Evolutionary conservation across 257 asterid species (phyloP), one percentile per base, ranked within the genome.

Genomic region (Gentiana dahurica): DNA sequence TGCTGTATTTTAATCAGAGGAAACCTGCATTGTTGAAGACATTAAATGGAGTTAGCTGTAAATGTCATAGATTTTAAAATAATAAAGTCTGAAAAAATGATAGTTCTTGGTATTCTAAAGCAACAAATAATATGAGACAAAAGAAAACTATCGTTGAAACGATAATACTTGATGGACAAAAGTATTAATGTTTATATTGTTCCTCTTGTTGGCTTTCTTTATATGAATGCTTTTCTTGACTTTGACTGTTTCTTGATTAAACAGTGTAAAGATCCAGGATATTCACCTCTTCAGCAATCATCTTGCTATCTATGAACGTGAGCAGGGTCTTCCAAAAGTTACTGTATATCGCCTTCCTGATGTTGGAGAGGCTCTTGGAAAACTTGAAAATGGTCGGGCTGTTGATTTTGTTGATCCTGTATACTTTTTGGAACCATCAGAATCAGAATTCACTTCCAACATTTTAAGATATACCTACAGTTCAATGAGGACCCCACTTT

Each of bases 301-400:
- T 71, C 82, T 91, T 63, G 95, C 77, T 77, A 83, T 85, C 59
- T 79, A 70, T 71, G 95, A 84, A 68, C 95, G 98, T 72, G 94
- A 81, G 72, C 65, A 75, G 67, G 96, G 95, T 72, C 72, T 85
- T 59, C 92, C 81, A 51, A 85, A 72, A 71, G 83, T 91, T 68
- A 79, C 70, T 56, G 56, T 76, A 33, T 72, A 87, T 67, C 65
- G 53, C 62, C 98, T 91, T 70, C 98, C 98, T 56, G 63, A 77
- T 66, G 64, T 69, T 61, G 89, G 87, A 58, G 86, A 87, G 74
- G 88, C 92, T 36, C 79, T 85, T 47, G 73, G 69, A 53, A 73
- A 67, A 64, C 92, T 91, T 70, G 75, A 76, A 67, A 81, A 71
- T 52, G 98, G 98, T 46, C 77, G 49, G 56, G 62, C 82, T 49